Evolutionary conservation across 176 grass and related monocot species (phyloP).

Genomic region (Carex cristatella): DNA sequence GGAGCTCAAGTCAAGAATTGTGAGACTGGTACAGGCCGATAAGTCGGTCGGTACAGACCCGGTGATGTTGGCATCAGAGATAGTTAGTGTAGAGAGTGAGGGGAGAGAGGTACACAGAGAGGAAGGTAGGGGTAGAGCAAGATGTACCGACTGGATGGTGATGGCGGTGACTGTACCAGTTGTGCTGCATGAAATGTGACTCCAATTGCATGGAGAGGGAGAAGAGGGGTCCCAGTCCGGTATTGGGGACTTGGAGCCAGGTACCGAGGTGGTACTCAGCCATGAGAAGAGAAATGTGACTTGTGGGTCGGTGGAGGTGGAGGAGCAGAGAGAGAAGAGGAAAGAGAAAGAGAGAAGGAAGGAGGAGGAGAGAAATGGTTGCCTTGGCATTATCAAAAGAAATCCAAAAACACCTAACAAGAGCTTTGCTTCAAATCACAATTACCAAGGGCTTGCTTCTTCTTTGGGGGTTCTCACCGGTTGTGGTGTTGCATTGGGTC

Average conservation of each 20-base stretch:
- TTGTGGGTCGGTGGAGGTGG: conserved; percentile 21
- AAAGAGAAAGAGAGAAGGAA: conserved; percentile 26
- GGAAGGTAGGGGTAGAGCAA: conserved; percentile 24
- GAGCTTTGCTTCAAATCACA: conserved; percentile 53
- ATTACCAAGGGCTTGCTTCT: conserved; percentile 31
- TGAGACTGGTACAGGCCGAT: conserved; percentile 47
- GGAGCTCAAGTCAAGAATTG: conserved; percentile 55
- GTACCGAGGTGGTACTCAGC: conserved; percentile 43
- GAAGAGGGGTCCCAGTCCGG: conserved; percentile 59
- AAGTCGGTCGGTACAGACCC: conserved; percentile 49
- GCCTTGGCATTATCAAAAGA: conserved; percentile 54
- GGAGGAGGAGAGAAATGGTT: conserved; percentile 19
- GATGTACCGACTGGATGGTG: conserved; percentile 64
- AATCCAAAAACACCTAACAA: conserved; percentile 39
- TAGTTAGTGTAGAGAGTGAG: conserved; percentile 26
- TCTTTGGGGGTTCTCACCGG: conserved; percentile 51
- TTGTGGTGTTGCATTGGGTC: conserved; percentile 47
- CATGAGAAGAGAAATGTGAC: conserved; percentile 57
- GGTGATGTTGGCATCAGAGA: conserved; percentile 79
- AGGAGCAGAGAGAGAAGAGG: not conserved
- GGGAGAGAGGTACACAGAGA: conserved; percentile 54
- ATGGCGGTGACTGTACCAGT: conserved; percentile 23
- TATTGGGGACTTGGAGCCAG: conserved; percentile 12
- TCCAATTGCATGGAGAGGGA: conserved; percentile 72
- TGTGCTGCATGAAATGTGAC: conserved; percentile 46